Evolutionary conservation across 2,329 filamentous ascomycete genomes (phyloP).

Genomic region (Xylariaceae sp.): DNA sequence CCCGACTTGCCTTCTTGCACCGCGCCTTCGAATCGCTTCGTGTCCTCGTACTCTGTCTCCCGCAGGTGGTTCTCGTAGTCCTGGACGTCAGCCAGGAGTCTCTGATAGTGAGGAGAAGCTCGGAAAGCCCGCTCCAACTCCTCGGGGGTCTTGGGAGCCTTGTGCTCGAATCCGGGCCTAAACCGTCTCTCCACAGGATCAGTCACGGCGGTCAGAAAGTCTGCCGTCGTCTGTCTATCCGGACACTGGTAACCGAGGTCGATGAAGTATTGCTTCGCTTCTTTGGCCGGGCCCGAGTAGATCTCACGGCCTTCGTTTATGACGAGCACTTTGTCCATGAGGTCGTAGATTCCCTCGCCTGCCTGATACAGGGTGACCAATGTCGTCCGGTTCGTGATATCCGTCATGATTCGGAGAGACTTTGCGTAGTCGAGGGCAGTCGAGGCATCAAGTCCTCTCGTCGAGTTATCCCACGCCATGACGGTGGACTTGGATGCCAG

Average conservation of each 20-base stretch:
- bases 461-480: conserved; percentile 76
- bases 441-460: conserved; percentile 71
- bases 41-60: conserved; percentile 53
- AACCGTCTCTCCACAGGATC: conserved; percentile 68
- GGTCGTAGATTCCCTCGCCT: conserved; percentile 39
- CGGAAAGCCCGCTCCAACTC: conserved; percentile 64
- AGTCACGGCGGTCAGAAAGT: conserved; percentile 72
- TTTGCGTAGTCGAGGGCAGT: conserved; percentile 75
- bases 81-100: conserved; percentile 55
- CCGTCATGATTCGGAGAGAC: conserved; percentile 66
- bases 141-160: conserved; percentile 62
- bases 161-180: conserved; percentile 57
- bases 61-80: conserved; percentile 40
- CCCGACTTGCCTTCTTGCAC: conserved; percentile 64
- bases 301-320: conserved; percentile 61
- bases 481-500: conserved; percentile 68
- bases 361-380: conserved; percentile 40
- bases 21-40: conserved; percentile 58
- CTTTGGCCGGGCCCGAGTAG: conserved; percentile 58
- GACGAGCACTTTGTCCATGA: conserved; percentile 74
- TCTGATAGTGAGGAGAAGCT: conserved; percentile 55
- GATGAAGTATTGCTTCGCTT: conserved; percentile 61
- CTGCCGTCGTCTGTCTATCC: conserved; percentile 61
- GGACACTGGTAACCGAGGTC: conserved; percentile 60
- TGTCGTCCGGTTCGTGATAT: conserved; percentile 59